Base-by-base conservation (phyloP, 2,329 filamentous ascomycete genomes). In the Elsinoe perseae region DNA sequence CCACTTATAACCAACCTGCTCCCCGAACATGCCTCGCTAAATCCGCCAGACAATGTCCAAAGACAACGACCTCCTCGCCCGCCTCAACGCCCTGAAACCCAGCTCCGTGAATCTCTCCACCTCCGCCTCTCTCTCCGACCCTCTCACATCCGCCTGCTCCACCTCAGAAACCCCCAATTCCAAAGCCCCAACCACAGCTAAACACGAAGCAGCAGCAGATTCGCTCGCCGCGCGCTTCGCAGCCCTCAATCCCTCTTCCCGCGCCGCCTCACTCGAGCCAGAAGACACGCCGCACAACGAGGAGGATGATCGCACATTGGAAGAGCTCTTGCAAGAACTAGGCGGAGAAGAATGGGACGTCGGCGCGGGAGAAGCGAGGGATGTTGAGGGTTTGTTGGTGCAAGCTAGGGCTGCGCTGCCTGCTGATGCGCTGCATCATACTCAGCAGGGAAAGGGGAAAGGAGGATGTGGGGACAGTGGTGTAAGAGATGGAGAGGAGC, bases 51-150 rank as follows among this genome's bases (percentile, higher is more conserved):
- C 20, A 42, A 50, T 50, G 56, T 56, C 53, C 36, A 44, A 58
- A 32, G 50, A 57, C 32, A 73, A 76, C 57, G 67, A 73, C 50
- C 71, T 78, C 18, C 72, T 77, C 56, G 73, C 75, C 18, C 72
- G 75, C 50, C 68, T 77, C 32, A 77, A 77, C 59, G 75, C 75
- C 12, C 68, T 77, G 48, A 76, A 75, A 61, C 70, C 72, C 42
- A 72, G 73, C 1, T 68, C 64, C 25, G 66, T 76, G 18, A 69
- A 61, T 52, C 63, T 76, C 16, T 52, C 63, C 38, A 53, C 52
- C 20, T 27, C 55, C 16, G 20, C 44, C 28, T 34, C 25, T 3
- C 48, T 53, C 18, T 44, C 28, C 43, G 46, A 55, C 21, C 50
- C 36, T 57, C 16, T 55, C 62, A 36, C 32, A 9, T 36, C 32